Percentiles rank a stretch among this genome's conserved stretches.
phyloP scores from a whole-genome alignment of 1,284 basidiomycete species.

The Agaricales sp. region DNA sequence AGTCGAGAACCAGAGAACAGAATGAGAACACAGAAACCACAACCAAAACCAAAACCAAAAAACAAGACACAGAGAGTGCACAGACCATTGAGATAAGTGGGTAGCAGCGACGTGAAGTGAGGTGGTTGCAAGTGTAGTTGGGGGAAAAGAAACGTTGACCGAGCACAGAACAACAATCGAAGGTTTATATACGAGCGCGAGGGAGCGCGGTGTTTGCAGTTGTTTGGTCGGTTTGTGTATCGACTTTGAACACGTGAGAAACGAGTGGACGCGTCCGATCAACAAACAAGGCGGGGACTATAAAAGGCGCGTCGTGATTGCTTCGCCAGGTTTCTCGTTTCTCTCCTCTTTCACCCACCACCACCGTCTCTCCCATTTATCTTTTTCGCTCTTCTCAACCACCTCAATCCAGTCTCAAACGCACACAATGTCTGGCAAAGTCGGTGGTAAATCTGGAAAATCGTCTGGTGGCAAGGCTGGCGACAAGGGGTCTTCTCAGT shows the following conservation, averaged over 20 bases:
- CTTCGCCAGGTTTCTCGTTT: conserved; percentile 4
- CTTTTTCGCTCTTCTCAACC: too few species aligned
- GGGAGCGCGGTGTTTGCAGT: conserved; percentile 12
- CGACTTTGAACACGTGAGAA: neutral
- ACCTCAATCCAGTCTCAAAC: conserved; percentile 9
- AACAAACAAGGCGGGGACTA: conserved; percentile 18
- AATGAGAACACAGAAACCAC: too few species aligned
- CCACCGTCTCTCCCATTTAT: conserved; percentile 12
- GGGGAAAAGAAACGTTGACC: conserved; percentile 10
- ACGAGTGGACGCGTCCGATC: neutral
- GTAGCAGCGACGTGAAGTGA: conserved; percentile 10
- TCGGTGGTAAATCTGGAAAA: conserved; percentile 34
- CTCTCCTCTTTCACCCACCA: conserved; percentile 12
- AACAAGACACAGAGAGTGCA: neutral
- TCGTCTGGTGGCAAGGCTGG: conserved; percentile 40
- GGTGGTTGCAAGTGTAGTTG: conserved; percentile 14
- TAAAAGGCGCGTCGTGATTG: conserved; percentile 32
- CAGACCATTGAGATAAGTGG: neutral
- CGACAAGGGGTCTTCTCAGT: conserved; percentile 49
- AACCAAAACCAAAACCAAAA: neutral
- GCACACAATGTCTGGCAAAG: conserved; percentile 41
- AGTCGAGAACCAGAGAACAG: too few species aligned
- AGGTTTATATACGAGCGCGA: neutral
- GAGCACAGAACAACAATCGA: neutral
- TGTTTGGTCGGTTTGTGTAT: conserved; percentile 4